A percentile compares a stretch with the other conserved stretches of the same genome.
Evolutionary conservation across 1,284 basidiomycete genomes (phyloP).

Genomic region (Austropuccinia psidii): DNA sequence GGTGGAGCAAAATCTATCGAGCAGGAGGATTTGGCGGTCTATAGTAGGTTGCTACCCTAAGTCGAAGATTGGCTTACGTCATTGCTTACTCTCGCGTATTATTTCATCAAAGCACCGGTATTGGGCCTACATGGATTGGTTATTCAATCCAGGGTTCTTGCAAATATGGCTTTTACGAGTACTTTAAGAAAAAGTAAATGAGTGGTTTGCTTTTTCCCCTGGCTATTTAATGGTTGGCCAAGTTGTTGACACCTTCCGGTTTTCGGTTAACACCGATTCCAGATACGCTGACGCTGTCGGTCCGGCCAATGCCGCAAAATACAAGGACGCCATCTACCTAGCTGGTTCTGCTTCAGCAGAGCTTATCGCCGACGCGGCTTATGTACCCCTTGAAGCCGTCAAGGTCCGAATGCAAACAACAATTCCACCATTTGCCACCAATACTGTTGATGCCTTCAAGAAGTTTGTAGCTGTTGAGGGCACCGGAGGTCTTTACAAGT

Average conservation of each 20-base stretch:
- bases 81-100: neutral
- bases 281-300: conserved; percentile 45
- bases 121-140: conserved; percentile 45
- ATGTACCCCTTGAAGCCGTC: conserved; percentile 46
- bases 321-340: conserved; percentile 46
- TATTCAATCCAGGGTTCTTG: conserved; percentile 46
- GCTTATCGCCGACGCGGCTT: conserved; percentile 46
- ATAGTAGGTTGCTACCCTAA: no score
- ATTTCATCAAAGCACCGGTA: conserved; percentile 41
- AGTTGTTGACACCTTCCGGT: neutral
- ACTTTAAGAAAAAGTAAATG: conserved; percentile 40
- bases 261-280: conserved; percentile 38
- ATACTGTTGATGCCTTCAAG: conserved; percentile 41
- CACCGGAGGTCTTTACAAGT: conserved; percentile 45
- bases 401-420: conserved; percentile 48
- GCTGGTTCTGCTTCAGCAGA: conserved; percentile 47
- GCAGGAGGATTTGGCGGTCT: conserved; percentile 44
- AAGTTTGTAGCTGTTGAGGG: conserved; percentile 45
- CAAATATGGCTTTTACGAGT: conserved; percentile 47
- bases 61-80: neutral
- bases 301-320: conserved; percentile 46
- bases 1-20: conserved; percentile 45
- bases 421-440: conserved; percentile 45
- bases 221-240: neutral
- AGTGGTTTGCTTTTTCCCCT: neutral